Evolutionary conservation across 805 yeast genomes (phyloP), one percentile per base, ranked within the genome.

Genomic region (Ogataea thermomethanolica): DNA sequence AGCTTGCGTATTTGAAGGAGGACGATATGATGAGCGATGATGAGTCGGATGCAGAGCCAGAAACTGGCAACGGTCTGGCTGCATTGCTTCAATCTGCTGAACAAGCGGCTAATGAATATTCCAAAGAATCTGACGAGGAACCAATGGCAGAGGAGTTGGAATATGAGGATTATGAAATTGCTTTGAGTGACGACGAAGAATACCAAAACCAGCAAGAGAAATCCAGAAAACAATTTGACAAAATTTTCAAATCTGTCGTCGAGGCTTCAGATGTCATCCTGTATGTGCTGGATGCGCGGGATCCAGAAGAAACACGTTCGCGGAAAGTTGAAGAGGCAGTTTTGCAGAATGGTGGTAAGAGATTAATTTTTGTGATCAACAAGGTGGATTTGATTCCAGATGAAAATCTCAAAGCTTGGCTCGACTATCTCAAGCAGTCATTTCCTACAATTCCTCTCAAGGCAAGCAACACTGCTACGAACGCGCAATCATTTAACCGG

Each of bases 261-360:
- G 97, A 89, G 45, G 84, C 89, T 15, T 72, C 97, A 2, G 99
- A 91, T 61, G 96, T 91, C 39, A 71, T 91, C 13, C 71, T 90
- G 41, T 91, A 93, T 58, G 96, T 91, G n/a, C 69, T 91, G 57
- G 99, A 91, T 66, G 96, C 99, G 1, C 81, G 99, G 64, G 96
- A 93, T 64, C 99, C 99, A 40, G 95, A 87, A 63, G 81, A 88
- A 13, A 91, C 98, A 3, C 79, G 99, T 58, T 89, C 97, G 7
- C 79, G 81, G 60, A 87, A 79, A 59, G 90, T 93, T 29, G 99
- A 93, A 70, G 84, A 87, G 60, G 86, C 95, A 3, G 88, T 93
- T 33, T 66, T 90, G 45, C 83, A 81, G 56, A 76, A 79, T 53
- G 84, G 85, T 45, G 79, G 80, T 38, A 93, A 93, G 64, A 77